Evolutionary conservation across 352 stramenopile genomes (phyloP).

Genomic region (Globisporangium middletonii): DNA sequence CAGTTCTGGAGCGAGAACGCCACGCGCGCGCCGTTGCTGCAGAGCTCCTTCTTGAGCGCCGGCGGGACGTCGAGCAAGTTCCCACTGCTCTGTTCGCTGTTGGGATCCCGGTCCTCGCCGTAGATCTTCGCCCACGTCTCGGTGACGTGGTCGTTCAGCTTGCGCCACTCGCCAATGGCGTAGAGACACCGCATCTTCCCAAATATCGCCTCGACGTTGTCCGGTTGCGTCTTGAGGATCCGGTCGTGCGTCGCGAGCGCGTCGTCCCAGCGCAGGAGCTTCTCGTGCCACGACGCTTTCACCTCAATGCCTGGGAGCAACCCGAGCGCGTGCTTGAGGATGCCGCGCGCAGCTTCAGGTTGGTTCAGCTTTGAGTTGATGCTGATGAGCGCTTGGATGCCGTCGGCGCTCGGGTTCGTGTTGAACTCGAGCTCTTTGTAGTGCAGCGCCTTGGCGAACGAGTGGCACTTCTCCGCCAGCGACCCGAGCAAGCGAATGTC

Average conservation of each 20-base stretch:
- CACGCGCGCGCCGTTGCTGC: slow-evolving; percentile 72
- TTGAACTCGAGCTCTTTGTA: slow-evolving; percentile 99
- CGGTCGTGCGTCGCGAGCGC: slow-evolving; percentile 93
- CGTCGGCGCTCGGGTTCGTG: slow-evolving; percentile 84
- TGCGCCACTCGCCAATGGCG: slow-evolving; percentile 95
- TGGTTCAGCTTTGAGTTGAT: slow-evolving; percentile 98
- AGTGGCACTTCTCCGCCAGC: slow-evolving; percentile 96
- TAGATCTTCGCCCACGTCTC: slow-evolving; percentile 86
- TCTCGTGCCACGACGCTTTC: slow-evolving; percentile 97
- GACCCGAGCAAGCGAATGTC: slow-evolving; percentile 95
- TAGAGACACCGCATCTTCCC: slow-evolving; percentile 99
- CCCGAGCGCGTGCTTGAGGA: slow-evolving; percentile 92
- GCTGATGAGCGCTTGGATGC: slow-evolving; percentile 97
- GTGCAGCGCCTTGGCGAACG: slow-evolving; percentile 97
- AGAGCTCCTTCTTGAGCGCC: slow-evolving; percentile 80
- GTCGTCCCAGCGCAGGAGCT: slow-evolving; percentile 97
- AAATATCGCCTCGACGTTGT: slow-evolving; percentile 95
- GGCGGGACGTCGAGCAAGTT: slow-evolving; percentile 70
- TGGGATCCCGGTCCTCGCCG: slow-evolving; percentile 38
- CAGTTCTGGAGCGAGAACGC: slow-evolving; percentile 83
- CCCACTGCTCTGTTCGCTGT: slow-evolving; percentile 32
- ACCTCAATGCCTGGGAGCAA: slow-evolving; percentile 76
- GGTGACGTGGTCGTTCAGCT: slow-evolving; percentile 91
- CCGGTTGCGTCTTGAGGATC: slow-evolving; percentile 48
- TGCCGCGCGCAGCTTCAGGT: slow-evolving; percentile 96